These are phyloP conservation scores for Trichoderma virens DNA, from an alignment of 495 filamentous ascomycete species.

Conservation along the genomic window DNA sequence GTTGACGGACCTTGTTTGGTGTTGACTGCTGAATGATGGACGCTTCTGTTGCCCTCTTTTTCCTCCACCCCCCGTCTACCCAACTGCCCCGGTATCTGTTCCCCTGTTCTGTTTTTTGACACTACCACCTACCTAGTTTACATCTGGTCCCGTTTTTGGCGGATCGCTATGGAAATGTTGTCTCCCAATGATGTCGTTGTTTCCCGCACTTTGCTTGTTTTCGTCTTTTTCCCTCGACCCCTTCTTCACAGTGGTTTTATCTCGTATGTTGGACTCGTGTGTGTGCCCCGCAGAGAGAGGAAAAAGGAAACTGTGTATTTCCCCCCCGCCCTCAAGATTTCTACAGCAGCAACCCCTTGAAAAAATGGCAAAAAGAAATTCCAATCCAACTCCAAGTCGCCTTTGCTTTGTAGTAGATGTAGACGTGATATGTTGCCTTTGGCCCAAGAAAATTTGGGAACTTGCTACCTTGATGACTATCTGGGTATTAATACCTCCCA, in stretches of 20 bases:
- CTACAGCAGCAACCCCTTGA: conserved; percentile 5
- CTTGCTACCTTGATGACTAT: too few relatives aligned
- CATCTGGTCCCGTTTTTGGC: conserved; percentile 4
- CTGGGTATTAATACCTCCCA: too few relatives aligned
- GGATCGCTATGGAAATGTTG: conserved; percentile 8
- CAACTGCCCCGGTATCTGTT: neutral
- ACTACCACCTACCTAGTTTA: conserved; percentile 5
- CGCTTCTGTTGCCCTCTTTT: neutral
- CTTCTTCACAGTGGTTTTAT: neutral
- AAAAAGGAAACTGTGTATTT: neutral
- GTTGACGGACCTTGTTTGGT: neutral
- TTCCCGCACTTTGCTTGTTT: neutral
- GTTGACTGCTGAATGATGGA: neutral
- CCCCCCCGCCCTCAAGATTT: neutral
- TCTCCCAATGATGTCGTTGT: conserved; percentile 2
- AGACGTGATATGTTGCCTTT: neutral
- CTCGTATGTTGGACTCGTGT: neutral
- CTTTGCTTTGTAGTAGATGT: neutral
- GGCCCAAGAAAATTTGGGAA: too few relatives aligned
- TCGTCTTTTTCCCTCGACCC: neutral
- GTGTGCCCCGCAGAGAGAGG: neutral
- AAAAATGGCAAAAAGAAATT: conserved; percentile 7
- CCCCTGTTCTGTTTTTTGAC: conserved; percentile 7
- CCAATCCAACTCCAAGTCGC: neutral
- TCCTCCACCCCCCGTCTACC: neutral